Evolutionary conservation across 1,284 basidiomycete genomes (phyloP), one percentile per base, ranked within the genome.

Genomic region (Anthracocystis setariae): DNA sequence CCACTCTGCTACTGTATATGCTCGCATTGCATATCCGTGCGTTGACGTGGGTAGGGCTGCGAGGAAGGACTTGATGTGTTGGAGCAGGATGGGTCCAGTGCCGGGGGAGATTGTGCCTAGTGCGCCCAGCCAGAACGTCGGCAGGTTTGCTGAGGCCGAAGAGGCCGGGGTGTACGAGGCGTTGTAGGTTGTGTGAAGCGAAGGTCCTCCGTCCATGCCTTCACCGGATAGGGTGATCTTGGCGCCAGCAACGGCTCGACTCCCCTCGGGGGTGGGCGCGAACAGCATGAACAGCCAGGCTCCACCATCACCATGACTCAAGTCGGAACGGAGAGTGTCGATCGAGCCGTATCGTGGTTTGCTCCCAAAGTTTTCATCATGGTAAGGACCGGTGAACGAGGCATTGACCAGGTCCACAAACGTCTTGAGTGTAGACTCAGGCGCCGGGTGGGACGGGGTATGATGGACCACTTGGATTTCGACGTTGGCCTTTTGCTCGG

Each of bases 1-100:
- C 64, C 64, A 67, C 13, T 60, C 39, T 18, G 56, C 48, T 5
- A 67, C 53, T 15, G 64, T 61, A 20, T 57, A 67, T 18, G 64
- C 58, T 38, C 33, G 25, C 17, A 60, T 39, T 17, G 9, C 13
- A 38, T 40, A 60, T 3, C 29, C 25, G n/a, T 20, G 5, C 3
- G 5, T n/a, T 3, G 37, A 13, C 20, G 18, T 18, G 0, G 27
- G 10, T 5, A 18, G n/a, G 3, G 38, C 18, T 3, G 46, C 20
- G 35, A 67, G 57, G 44, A 48, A 54, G 10, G 3, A 20, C 18
- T 61, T 67, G 53, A 61, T 60, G 25, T 61, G 45, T 1, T 20
- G 3, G 17, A 61, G 18, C 25, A 67, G 40, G 9, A 47, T 27
- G 0, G 33, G 2, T 2, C 58, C 58, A 13, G 48, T 21, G 3